These are phyloP conservation scores for Fusarium compactum DNA, from an alignment of 2,329 filamentous ascomycete genomes.

Conservation along the genomic window DNA sequence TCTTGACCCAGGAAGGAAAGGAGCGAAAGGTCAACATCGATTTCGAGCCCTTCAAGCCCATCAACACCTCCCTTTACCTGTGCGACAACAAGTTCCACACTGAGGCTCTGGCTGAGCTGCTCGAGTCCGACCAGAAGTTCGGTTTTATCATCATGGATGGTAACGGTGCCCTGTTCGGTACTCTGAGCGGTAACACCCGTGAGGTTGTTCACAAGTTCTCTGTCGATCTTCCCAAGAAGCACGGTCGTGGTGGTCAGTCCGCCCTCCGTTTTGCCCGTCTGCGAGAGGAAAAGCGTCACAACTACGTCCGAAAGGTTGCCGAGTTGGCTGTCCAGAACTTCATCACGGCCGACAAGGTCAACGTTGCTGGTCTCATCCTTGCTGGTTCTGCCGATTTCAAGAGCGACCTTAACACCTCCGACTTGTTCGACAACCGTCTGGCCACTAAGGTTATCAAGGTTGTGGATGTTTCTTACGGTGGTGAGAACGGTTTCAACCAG, in stretches of 20 bases:
- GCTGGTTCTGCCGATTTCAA: conserved; percentile 99
- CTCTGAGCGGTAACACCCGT: conserved; percentile 95
- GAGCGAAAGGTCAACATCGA: conserved; percentile 99
- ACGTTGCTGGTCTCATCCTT: conserved; percentile 93
- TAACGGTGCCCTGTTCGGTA: conserved; percentile 97
- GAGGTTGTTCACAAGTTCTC: conserved; percentile 98
- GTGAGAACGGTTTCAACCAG: conserved; percentile 99
- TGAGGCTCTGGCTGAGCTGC: conserved; percentile 93
- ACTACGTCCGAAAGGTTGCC: conserved; percentile 98
- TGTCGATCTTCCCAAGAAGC: conserved; percentile 99
- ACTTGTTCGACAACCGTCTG: conserved; percentile 94
- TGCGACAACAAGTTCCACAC: conserved; percentile 99
- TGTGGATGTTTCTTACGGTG: conserved; percentile 98
- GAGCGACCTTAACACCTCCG: conserved; percentile 97
- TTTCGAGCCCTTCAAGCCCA: conserved; percentile 99
- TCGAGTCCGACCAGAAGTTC: conserved; percentile 99
- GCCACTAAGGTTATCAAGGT: conserved; percentile 98
- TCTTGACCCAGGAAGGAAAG: conserved; percentile 97
- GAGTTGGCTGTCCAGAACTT: conserved; percentile 99
- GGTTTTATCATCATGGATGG: conserved; percentile 99
- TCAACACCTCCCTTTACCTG: conserved; percentile 99
- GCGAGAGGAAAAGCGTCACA: conserved; percentile 99
- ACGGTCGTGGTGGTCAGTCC: conserved; percentile 99
- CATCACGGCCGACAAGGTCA: conserved; percentile 98
- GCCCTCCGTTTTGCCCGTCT: conserved; percentile 99